Conservation (phyloP, 495 filamentous ascomycete species). For the Aspergillus diversus region DNA sequence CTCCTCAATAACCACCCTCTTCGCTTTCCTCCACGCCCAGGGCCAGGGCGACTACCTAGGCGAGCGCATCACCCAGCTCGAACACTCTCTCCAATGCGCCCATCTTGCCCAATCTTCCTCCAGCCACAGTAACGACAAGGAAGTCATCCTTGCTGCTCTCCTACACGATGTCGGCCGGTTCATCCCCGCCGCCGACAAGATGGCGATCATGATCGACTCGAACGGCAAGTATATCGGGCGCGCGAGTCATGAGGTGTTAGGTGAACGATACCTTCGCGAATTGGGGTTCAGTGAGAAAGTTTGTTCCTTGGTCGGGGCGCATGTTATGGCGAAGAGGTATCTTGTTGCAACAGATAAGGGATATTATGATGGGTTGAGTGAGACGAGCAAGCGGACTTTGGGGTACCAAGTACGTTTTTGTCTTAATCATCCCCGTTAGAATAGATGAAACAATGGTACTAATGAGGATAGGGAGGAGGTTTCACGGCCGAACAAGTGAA, state of each 20-base stretch:
- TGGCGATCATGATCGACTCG: conserved; percentile 26
- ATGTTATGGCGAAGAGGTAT: conserved; percentile 50
- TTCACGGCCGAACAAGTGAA: conserved; percentile 35
- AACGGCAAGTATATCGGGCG: conserved; percentile 39
- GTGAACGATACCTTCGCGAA: conserved; percentile 39
- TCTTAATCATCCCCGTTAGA: neutral
- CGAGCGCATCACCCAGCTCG: conserved; percentile 45
- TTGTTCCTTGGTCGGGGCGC: conserved; percentile 39
- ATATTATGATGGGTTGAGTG: conserved; percentile 42
- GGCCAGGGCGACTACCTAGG: conserved; percentile 38
- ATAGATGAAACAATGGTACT: neutral
- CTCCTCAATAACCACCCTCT: conserved; percentile 26
- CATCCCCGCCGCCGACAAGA: conserved; percentile 35
- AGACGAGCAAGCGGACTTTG: conserved; percentile 43
- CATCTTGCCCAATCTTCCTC: conserved; percentile 34
- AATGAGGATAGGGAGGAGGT: conserved; percentile 30
- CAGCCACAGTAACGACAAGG: conserved; percentile 31
- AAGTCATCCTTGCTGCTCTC: conserved; percentile 42
- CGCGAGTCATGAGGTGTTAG: conserved; percentile 42
- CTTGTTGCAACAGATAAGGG: conserved; percentile 40
- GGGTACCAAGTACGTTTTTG: conserved; percentile 26
- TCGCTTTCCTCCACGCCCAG: conserved; percentile 30
- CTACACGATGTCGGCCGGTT: conserved; percentile 51
- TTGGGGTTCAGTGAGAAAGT: conserved; percentile 46
- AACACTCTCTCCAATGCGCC: conserved; percentile 49